Conservation (phyloP, 495 filamentous ascomycete species). For the Collariella sp. region DNA sequence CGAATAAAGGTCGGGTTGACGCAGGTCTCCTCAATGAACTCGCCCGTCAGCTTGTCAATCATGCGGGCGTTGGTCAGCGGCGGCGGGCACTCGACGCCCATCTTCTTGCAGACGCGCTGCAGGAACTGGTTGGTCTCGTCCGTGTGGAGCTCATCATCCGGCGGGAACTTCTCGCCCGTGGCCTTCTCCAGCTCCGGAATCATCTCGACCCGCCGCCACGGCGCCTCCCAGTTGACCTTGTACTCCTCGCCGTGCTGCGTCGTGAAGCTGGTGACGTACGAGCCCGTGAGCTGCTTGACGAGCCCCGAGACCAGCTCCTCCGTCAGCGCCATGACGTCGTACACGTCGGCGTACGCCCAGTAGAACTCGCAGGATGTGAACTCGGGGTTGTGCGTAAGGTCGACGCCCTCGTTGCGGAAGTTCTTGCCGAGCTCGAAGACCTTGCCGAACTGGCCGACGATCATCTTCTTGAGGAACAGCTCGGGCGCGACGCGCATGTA, state of each 20-base stretch:
- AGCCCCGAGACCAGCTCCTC: conserved; percentile 91
- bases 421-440: conserved; percentile 89
- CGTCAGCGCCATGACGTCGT: conserved; percentile 86
- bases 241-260: conserved; percentile 76
- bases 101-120: conserved; percentile 73
- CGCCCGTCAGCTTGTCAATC: conserved; percentile 93
- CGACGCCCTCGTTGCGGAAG: conserved; percentile 92
- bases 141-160: conserved; percentile 81
- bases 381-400: conserved; percentile 91
- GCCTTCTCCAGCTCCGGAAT: conserved; percentile 87
- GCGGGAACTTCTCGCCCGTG: conserved; percentile 87
- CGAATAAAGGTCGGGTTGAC: conserved; percentile 95
- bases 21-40: conserved; percentile 91
- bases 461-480: conserved; percentile 85
- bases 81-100: conserved; percentile 78
- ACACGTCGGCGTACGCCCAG: conserved; percentile 85
- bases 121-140: conserved; percentile 81
- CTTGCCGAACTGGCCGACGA: conserved; percentile 74
- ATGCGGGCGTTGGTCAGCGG: conserved; percentile 93
- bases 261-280: conserved; percentile 70
- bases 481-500: conserved; percentile 89
- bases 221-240: conserved; percentile 89
- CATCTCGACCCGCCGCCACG: conserved; percentile 94
- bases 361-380: conserved; percentile 99
- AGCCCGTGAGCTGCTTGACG: conserved; percentile 81